Evolutionary conservation across 1,284 basidiomycete species (phyloP).

Genomic region (Salmacisia buchloeana): DNA sequence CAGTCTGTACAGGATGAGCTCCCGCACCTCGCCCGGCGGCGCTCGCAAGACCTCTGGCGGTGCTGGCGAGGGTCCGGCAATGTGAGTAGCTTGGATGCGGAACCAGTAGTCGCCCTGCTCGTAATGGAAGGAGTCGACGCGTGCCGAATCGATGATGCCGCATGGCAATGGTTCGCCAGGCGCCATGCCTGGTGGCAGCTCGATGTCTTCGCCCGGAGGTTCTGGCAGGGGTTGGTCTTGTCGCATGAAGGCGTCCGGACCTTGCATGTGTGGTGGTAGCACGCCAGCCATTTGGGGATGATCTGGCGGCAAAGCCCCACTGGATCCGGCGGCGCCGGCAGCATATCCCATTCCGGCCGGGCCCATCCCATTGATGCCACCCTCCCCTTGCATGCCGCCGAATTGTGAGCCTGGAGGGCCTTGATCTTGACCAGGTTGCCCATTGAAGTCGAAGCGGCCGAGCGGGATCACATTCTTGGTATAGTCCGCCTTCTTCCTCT

Average conservation of each 20-base stretch:
- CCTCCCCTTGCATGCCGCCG: neutral
- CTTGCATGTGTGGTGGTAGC: slow-evolving; percentile 3
- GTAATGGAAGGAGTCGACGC: slow-evolving; percentile 90
- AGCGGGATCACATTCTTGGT: slow-evolving; percentile 93
- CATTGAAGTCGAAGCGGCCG: slow-evolving; percentile 68
- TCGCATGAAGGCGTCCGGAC: neutral
- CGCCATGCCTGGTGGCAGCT: slow-evolving; percentile 38
- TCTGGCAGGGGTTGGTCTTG: neutral
- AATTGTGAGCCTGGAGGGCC: slow-evolving; percentile 18
- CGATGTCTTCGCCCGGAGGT: neutral
- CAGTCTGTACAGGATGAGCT: slow-evolving; percentile 83
- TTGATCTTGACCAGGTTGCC: slow-evolving; percentile 4
- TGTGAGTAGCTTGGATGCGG: slow-evolving; percentile 77
- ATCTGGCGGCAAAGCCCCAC: too few relatives aligned
- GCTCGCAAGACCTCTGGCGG: slow-evolving; percentile 27
- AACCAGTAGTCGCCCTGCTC: slow-evolving; percentile 98
- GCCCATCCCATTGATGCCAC: neutral
- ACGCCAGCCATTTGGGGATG: too few relatives aligned
- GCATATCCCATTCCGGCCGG: slow-evolving; percentile 1
- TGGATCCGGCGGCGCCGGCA: too few relatives aligned
- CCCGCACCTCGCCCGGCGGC: slow-evolving; percentile 54
- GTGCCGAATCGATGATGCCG: slow-evolving; percentile 79
- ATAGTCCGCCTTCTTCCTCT: slow-evolving; percentile 86
- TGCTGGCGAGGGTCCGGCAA: slow-evolving; percentile 26
- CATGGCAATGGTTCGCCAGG: slow-evolving; percentile 33